Percentiles rank a stretch among this genome's conserved stretches.
These are phyloP conservation scores for Lignosus rhinocerotis DNA, from an alignment of 1,284 basidiomycete genomes.

Conservation along the genomic window DNA sequence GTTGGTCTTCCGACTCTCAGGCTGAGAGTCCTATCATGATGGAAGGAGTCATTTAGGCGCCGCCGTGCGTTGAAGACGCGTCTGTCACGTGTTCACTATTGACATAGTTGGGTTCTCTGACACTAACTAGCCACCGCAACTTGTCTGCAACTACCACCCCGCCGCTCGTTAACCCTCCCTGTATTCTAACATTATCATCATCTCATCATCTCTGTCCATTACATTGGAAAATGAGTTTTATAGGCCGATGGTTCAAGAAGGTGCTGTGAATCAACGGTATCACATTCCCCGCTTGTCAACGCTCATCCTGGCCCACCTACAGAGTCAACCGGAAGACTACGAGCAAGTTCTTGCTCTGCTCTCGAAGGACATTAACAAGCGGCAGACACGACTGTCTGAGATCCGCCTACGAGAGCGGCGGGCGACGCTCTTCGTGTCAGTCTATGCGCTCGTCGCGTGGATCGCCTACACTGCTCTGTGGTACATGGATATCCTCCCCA, in stretches of 20 bases:
- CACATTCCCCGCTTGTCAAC: neutral
- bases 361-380: conserved; percentile 67
- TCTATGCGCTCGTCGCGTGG: conserved; percentile 85
- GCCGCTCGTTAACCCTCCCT: conserved; percentile 15
- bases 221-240: conserved; percentile 29
- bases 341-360: conserved; percentile 67
- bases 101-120: conserved; percentile 13
- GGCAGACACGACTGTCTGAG: conserved; percentile 83
- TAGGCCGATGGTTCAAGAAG: conserved; percentile 36
- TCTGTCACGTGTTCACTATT: conserved; percentile 13
- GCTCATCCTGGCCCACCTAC: neutral
- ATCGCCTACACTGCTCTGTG: conserved; percentile 78
- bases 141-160: conserved; percentile 8
- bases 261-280: conserved; percentile 15
- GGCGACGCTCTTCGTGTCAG: conserved; percentile 76
- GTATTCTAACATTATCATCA: conserved; percentile 13
- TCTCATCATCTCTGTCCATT: neutral
- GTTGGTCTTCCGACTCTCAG: too few species aligned
- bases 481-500: conserved; percentile 72
- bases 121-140: conserved; percentile 2
- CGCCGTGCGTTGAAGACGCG: conserved; percentile 10
- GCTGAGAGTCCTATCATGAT: too few species aligned
- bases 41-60: neutral
- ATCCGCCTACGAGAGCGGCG: conserved; percentile 86
- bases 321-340: conserved; percentile 60